phyloP scores from a whole-genome alignment of 2,329 filamentous ascomycete genomes.

The Aspergillus transmontanensis region DNA sequence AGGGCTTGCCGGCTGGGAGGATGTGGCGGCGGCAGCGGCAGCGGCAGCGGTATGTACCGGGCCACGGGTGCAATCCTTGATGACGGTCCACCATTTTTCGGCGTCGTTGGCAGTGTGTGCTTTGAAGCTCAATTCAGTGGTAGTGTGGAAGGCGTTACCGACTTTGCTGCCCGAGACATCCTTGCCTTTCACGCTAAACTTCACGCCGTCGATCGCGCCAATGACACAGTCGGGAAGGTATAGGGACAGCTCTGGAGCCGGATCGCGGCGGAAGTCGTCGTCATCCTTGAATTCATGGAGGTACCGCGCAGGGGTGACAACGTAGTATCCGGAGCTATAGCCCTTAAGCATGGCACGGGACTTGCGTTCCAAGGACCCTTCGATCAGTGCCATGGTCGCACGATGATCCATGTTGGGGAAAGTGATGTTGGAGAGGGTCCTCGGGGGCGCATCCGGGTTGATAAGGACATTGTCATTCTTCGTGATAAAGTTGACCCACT shows the following conservation, averaged over 20 bases:
- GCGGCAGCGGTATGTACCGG: slow-evolving; percentile 15
- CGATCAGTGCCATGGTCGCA: slow-evolving; percentile 79
- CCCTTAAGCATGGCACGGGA: slow-evolving; percentile 80
- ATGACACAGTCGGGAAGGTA: slow-evolving; percentile 90
- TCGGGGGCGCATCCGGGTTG: slow-evolving; percentile 73
- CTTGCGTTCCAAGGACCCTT: slow-evolving; percentile 88
- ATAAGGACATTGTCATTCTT: slow-evolving; percentile 74
- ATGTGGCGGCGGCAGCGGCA: slow-evolving; percentile 14
- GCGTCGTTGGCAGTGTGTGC: slow-evolving; percentile 80
- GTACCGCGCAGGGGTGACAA: slow-evolving; percentile 83
- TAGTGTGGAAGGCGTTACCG: slow-evolving; percentile 77
- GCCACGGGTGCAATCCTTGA: slow-evolving; percentile 47
- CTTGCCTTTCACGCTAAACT: slow-evolving; percentile 96
- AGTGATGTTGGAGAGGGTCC: slow-evolving; percentile 70
- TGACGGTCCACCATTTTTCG: slow-evolving; percentile 79
- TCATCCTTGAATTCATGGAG: slow-evolving; percentile 96
- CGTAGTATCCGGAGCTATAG: slow-evolving; percentile 83
- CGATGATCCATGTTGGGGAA: slow-evolving; percentile 90
- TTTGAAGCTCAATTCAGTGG: slow-evolving; percentile 82
- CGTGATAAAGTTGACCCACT: slow-evolving; percentile 83
- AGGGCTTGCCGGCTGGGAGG: slow-evolving; percentile 17
- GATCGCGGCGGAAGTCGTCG: slow-evolving; percentile 65
- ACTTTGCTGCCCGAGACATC: slow-evolving; percentile 77
- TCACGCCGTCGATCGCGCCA: slow-evolving; percentile 70
- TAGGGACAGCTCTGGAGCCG: slow-evolving; percentile 78